Evolutionary conservation across 768 basidiomycete species (phyloP).

Genomic region (Calocybe gangraenosa): DNA sequence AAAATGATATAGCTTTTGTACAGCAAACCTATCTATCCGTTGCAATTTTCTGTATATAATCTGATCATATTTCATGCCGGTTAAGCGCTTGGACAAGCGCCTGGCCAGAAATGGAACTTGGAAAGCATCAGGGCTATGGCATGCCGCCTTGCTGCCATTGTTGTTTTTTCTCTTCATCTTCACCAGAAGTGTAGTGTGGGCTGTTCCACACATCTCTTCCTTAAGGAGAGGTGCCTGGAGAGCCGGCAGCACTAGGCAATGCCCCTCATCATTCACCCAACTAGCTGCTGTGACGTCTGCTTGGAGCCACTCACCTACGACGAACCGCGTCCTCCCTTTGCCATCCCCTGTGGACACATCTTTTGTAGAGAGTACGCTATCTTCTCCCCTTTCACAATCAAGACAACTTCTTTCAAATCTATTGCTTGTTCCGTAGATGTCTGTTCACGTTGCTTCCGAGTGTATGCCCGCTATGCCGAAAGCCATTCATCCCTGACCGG

Average conservation of each 20-base stretch:
- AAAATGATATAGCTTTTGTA: too few relatives aligned
- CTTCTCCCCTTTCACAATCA: background rate
- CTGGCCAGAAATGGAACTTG: background rate
- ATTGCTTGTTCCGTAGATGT: constrained; percentile 10
- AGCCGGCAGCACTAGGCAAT: constrained; percentile 3
- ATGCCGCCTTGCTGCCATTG: too few relatives aligned
- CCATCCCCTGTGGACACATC: constrained; percentile 74
- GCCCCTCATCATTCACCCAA: constrained; percentile 59
- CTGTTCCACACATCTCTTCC: background rate
- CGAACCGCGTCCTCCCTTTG: constrained; percentile 53
- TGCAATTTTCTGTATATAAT: too few relatives aligned
- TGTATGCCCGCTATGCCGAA: constrained; percentile 17
- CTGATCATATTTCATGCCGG: too few relatives aligned
- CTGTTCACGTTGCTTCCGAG: constrained; percentile 13
- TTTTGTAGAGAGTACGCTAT: constrained; percentile 63
- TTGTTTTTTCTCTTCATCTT: too few relatives aligned
- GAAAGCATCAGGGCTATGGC: too few relatives aligned
- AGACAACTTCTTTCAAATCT: background rate
- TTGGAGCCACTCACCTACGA: constrained; percentile 58
- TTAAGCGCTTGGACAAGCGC: background rate
- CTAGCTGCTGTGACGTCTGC: constrained; percentile 76
- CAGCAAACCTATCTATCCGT: too few relatives aligned
- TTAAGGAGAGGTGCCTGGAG: background rate
- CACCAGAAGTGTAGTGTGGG: background rate
- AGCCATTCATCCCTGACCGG: constrained; percentile 16